Conservation (phyloP, 352 stramenopile species). For the Blastocystis sp. region DNA sequence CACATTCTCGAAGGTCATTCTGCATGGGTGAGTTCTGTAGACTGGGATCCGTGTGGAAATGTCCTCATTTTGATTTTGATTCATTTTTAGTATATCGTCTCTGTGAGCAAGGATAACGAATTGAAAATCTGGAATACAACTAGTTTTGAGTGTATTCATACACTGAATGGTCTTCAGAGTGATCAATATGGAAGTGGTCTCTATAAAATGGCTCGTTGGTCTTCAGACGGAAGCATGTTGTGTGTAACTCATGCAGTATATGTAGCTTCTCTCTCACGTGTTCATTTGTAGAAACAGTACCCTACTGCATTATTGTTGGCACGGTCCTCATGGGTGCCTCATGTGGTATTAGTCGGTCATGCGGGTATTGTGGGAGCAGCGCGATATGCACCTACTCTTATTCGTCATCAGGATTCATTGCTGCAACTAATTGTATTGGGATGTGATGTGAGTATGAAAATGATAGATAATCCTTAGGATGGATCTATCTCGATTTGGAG, state of each 20-base stretch:
- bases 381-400: slow-evolving; percentile 6
- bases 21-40: slow-evolving; percentile 35
- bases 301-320: not conserved
- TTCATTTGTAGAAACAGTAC: slow-evolving; percentile 18
- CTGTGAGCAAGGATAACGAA: slow-evolving; percentile 50
- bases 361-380: not conserved
- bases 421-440: not conserved
- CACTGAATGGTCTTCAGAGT: not conserved
- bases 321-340: not conserved
- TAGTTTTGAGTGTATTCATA: not conserved
- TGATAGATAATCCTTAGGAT: not conserved
- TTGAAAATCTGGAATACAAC: slow-evolving; percentile 33
- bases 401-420: not conserved
- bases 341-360: slow-evolving; percentile 34
- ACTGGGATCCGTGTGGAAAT: slow-evolving; percentile 28
- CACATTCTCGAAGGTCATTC: slow-evolving; percentile 35
- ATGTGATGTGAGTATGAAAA: not conserved
- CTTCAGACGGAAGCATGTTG: slow-evolving; percentile 3
- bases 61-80: not conserved
- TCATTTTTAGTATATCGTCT: slow-evolving; percentile 29
- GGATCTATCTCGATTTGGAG: slow-evolving; percentile 16
- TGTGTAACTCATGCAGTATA: slow-evolving; percentile 45
- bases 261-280: not conserved
- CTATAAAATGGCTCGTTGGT: slow-evolving; percentile 39
- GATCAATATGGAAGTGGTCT: slow-evolving; percentile 39